phyloP scores from a whole-genome alignment of 2,329 filamentous ascomycete species.

The Phialemonium atrogriseum region DNA sequence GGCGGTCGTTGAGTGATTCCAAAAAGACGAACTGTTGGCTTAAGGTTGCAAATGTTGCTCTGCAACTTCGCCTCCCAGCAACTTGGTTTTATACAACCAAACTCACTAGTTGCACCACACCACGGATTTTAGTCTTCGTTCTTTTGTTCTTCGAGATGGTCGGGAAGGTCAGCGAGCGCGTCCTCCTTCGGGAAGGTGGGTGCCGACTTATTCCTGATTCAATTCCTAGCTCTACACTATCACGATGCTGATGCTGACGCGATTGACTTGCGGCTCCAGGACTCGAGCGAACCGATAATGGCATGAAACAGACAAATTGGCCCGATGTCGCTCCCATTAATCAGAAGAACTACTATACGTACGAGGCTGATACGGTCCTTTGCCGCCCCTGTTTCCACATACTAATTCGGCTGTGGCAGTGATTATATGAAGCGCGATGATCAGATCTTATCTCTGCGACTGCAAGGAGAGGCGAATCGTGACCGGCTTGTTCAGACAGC shows the following conservation, averaged over 20 bases:
- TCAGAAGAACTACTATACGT: conserved; percentile 99
- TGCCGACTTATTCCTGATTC: conserved; percentile 4
- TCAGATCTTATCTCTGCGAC: conserved; percentile 80
- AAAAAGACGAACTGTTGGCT: too few relatives aligned
- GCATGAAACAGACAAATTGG: conserved; percentile 93
- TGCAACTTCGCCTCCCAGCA: too few relatives aligned
- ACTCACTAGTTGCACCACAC: too few relatives aligned
- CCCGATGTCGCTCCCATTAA: conserved; percentile 90
- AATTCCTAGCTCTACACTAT: not conserved
- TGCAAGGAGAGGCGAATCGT: conserved; percentile 79
- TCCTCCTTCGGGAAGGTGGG: conserved; percentile 54
- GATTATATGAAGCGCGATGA: conserved; percentile 99
- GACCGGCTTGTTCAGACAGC: conserved; percentile 78
- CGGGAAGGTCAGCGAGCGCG: conserved; percentile 57
- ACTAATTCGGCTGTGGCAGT: conserved; percentile 35
- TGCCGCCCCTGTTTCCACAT: conserved; percentile 2
- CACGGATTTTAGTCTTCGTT: conserved; percentile 11
- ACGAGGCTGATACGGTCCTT: conserved; percentile 23
- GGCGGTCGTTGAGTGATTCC: too few relatives aligned
- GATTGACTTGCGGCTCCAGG: conserved; percentile 42
- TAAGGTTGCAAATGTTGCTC: too few relatives aligned
- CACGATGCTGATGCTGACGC: not conserved
- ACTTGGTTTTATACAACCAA: too few relatives aligned
- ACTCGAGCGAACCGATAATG: conserved; percentile 94
- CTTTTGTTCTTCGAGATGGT: conserved; percentile 34